phyloP scores from a whole-genome alignment of 208 protist species.

The Endotrypanum monterogeii region DNA sequence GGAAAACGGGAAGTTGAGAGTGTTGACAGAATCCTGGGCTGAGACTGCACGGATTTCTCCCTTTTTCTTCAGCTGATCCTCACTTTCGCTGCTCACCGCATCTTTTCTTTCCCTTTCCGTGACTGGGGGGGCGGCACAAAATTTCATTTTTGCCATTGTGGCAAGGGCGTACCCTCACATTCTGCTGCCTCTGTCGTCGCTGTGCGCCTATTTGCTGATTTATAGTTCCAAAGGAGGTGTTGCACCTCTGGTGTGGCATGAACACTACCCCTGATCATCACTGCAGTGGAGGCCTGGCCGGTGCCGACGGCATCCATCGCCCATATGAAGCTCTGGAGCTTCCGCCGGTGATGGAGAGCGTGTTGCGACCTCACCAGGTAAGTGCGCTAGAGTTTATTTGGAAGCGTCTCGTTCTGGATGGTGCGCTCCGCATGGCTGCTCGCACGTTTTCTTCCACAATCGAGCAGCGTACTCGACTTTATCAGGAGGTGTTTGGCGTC shows the following conservation, averaged over 20 bases:
- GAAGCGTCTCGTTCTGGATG: conserved; percentile 69
- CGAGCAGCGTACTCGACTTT: conserved; percentile 47
- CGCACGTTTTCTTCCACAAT: conserved; percentile 37
- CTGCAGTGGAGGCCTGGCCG: not conserved
- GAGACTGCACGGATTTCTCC: not conserved
- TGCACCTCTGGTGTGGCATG: not conserved
- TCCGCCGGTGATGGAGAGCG: conserved; percentile 29
- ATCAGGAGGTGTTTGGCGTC: conserved; percentile 66
- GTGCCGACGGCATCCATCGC: not conserved
- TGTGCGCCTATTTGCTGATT: not conserved
- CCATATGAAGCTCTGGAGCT: conserved; percentile 20
- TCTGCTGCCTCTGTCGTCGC: not conserved
- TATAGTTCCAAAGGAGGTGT: not conserved
- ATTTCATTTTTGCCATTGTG: not conserved
- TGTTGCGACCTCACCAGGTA: conserved; percentile 74
- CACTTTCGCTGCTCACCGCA: not conserved
- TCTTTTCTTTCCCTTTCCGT: not conserved
- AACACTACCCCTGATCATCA: not conserved
- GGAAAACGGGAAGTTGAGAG: too few relatives aligned
- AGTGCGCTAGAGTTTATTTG: conserved; percentile 79
- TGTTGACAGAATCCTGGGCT: too few relatives aligned
- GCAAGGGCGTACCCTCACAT: not conserved
- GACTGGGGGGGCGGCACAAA: not conserved
- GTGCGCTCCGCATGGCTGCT: conserved; percentile 46
- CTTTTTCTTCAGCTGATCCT: not conserved